Evolutionary conservation across 306 rosid species (phyloP), one percentile per base, ranked within the genome.

Genomic region (Neltuma alba): DNA sequence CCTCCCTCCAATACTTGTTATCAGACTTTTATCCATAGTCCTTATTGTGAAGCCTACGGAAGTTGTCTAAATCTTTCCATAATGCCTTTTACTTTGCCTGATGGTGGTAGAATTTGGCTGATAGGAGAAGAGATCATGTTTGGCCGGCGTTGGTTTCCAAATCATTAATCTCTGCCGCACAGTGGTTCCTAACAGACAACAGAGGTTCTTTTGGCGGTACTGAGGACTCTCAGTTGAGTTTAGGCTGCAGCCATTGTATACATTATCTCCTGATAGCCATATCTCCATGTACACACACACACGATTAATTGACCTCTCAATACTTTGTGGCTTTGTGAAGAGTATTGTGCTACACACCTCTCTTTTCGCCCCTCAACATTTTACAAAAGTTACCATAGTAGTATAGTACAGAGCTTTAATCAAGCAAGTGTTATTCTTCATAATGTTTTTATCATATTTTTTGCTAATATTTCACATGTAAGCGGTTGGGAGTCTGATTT

Each of bases 171-270:
- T 54, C 50, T 70, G 78, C 38, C 68, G 38, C 37, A 80, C 40
- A 68, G 33, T 47, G 74, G 78, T 31, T 77, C 70, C 27, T 82
- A 62, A 80, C 80, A 72, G 74, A 70, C 69, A 45, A 66, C 18
- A 28, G 45, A 77, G 66, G 31, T 45, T 76, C 78, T 50, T 83
- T 76, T 28, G 60, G 76, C 40, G 72, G 64, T 70, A 62, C 41
- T 80, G 55, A 77, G 42, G 58, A 77, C 63, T 72, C 38, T 64
- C 18, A 61, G 82, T 75, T 66, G 72, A 73, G 45, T 79, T 76
- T 74, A 54, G 64, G 54, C 74, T 42, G 63, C 69, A 77, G 38
- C 78, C 85, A 45, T 77, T 82, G 80, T 85, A 72, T 76, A 69
- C 76, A 79, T 72, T 78, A 79, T 57, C 76, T 80, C 66, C 23